These are phyloP conservation scores for Mentha longifolia DNA, from an alignment of 257 asterid genomes.

Conservation along the genomic window DNA sequence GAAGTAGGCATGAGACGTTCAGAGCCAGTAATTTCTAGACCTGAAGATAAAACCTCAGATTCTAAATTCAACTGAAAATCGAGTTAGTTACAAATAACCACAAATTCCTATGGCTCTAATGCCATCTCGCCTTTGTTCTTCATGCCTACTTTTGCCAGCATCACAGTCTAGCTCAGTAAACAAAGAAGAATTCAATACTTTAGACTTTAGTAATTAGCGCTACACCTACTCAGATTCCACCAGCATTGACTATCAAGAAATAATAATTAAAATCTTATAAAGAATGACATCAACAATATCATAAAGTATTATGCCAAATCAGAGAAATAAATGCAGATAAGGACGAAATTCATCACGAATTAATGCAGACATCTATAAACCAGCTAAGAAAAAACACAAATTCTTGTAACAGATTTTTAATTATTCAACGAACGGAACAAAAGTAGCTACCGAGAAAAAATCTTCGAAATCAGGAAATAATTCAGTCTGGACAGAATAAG, in stretches of 20 bases:
- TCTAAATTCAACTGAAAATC: constrained; percentile 15
- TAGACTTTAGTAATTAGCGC: constrained; percentile 6
- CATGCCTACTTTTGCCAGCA: constrained; percentile 22
- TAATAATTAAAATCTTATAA: not conserved
- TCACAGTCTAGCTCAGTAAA: constrained; percentile 12
- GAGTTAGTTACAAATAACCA: constrained; percentile 23
- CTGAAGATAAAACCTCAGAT: not conserved
- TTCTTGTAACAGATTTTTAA: not conserved
- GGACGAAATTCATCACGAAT: constrained; percentile 21
- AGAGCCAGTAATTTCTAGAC: not conserved
- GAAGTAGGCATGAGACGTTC: not conserved
- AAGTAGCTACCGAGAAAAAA: not conserved
- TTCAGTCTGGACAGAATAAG: not conserved
- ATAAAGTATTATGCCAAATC: constrained; percentile 10
- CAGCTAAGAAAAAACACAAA: not conserved
- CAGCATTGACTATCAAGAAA: constrained; percentile 25
- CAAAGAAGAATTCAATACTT: not conserved
- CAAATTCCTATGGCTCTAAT: not conserved
- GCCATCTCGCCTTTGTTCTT: not conserved
- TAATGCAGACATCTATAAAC: constrained; percentile 27
- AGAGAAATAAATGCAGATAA: constrained; percentile 37
- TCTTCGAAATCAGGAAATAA: not conserved
- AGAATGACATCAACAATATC: constrained; percentile 4
- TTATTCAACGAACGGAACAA: not conserved
- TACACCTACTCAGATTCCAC: constrained; percentile 9